Base-by-base conservation (phyloP, 1,139 yeast species). In the Casaregolazyma suthepensis region DNA sequence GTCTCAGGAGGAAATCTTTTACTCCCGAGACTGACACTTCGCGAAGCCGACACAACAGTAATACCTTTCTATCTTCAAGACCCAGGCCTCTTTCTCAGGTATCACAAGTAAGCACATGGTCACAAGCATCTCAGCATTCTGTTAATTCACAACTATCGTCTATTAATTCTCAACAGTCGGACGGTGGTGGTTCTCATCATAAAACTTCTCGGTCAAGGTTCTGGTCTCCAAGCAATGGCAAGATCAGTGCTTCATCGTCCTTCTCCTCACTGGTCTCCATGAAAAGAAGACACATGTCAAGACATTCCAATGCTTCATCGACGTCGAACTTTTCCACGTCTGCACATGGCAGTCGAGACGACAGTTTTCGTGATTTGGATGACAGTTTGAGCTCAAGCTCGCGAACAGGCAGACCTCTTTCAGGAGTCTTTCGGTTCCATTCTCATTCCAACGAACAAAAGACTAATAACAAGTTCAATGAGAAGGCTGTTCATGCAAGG, bases 41-140 rank as follows among this genome's bases (percentile, higher is more conserved):
- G 15, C 15, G 37, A 40, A 47, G 45, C 15, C 37, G 50, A 18
- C 50, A 43, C 7, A 43, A 43, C 38, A 49, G 51, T 20, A 47
- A 40, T 29, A 35, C 5, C 40, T 29, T 43, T 9, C 46, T 48
- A 18, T 48, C 51, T 18, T 17, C 48, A 9, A 46, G 38, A 18
- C 48, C 44, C n/a, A 71, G 93, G 52, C 90, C 91, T 1, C 74
- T 81, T 4, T 84, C 91, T 0, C 79, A 83, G 70, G 70, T 84
- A 1, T 84, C 91, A 0, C 87, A 82, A 61, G 72, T 78, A 38
- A 81, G 86, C 53, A 79, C 79, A 59, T 61, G 76, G 22, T 78
- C 83, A 56, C 80, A 77, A 51, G 63, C 78, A 43, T 81, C 87
- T 51, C 86, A 82, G 60, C 73, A 71, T 70, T 66, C 69, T 1